Percentiles rank a stretch among this genome's conserved stretches.
Conservation (phyloP, 2,329 filamentous ascomycete genomes). For the Talaromyces sp. region DNA sequence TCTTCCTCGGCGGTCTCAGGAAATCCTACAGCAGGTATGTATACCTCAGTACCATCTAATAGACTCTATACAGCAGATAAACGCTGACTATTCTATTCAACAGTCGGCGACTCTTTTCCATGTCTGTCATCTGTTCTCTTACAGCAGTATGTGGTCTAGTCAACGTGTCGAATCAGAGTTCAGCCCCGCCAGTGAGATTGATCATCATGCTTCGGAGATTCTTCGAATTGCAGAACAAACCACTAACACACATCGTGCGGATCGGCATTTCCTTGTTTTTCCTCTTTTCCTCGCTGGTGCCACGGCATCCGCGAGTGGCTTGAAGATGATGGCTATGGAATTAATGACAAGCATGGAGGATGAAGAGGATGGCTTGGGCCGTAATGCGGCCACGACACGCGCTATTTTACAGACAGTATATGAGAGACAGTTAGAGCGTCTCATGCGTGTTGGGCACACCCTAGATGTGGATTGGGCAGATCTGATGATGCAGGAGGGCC, state of each 20-base stretch:
- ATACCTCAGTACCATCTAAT: no score
- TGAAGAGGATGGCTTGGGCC: conserved; percentile 47
- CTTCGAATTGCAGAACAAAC: conserved; percentile 48
- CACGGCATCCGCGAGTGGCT: conserved; percentile 43
- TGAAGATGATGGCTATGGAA: conserved; percentile 53
- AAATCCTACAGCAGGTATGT: conserved; percentile 51
- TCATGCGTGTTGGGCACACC: conserved; percentile 43
- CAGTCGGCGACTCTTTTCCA: conserved; percentile 50
- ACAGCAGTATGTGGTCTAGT: conserved; percentile 56
- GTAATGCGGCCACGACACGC: conserved; percentile 50
- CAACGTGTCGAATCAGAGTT: conserved; percentile 48
- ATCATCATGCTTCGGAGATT: conserved; percentile 49
- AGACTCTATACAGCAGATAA: no score
- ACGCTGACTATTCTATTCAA: not conserved
- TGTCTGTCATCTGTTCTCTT: conserved; percentile 55
- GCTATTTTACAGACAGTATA: conserved; percentile 52
- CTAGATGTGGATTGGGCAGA: conserved; percentile 56
- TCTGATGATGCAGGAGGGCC: conserved; percentile 48
- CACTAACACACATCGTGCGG: conserved; percentile 40
- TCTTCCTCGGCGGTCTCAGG: conserved; percentile 39
- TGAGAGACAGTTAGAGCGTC: conserved; percentile 50
- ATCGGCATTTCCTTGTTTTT: conserved; percentile 54
- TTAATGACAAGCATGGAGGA: conserved; percentile 53
- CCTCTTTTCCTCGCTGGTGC: conserved; percentile 58
- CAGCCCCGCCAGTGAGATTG: conserved; percentile 46